Evolutionary conservation across 371 early-diverging fungal species (phyloP).

Genomic region (Mortierella sp.): DNA sequence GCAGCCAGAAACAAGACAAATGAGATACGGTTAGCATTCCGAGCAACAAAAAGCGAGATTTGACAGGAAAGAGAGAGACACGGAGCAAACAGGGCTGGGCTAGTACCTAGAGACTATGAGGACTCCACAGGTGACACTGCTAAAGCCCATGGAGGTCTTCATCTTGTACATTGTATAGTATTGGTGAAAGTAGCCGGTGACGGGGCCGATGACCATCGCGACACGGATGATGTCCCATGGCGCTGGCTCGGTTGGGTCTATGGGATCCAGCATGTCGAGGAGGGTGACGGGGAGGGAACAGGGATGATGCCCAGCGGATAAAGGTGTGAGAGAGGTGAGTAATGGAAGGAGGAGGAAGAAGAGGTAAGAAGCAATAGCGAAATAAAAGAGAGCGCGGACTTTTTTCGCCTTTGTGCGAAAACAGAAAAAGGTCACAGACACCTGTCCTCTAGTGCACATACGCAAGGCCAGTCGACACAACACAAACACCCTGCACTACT

Average conservation of each 20-base stretch:
- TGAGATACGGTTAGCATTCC: neutral
- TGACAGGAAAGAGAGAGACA: neutral
- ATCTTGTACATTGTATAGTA: constrained; percentile 56
- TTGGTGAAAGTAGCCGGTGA: constrained; percentile 58
- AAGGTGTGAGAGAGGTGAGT: neutral
- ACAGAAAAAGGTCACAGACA: neutral
- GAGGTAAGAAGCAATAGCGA: neutral
- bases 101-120: constrained; percentile 57
- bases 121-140: constrained; percentile 61
- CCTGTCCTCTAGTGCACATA: too few relatives aligned
- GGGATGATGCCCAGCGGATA: too few relatives aligned
- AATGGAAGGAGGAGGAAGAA: neutral
- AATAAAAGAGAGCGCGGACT: neutral
- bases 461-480: too few relatives aligned
- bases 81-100: neutral
- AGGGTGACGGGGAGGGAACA: neutral
- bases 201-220: constrained; percentile 57
- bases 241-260: constrained; percentile 44
- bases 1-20: neutral
- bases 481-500: too few relatives aligned
- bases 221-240: constrained; percentile 51
- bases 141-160: constrained; percentile 58
- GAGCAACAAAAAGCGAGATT: neutral
- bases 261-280: constrained; percentile 13
- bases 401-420: neutral